phyloP scores from a whole-genome alignment of 805 yeast species.

The Candida chilensis region DNA sequence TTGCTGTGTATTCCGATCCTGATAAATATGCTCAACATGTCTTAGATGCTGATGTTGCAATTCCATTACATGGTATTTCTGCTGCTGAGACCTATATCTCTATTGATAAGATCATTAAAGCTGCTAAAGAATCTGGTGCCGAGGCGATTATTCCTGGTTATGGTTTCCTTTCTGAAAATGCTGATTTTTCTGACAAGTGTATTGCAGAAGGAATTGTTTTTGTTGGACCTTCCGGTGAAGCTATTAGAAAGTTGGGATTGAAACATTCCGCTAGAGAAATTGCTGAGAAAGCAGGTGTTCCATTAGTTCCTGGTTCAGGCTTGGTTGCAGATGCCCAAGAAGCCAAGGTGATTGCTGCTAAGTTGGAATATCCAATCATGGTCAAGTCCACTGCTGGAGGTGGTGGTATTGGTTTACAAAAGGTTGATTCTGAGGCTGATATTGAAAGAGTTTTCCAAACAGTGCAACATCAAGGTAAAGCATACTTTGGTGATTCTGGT shows the following conservation, averaged over 20 bases:
- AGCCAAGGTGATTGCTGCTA: slow-evolving; percentile 67
- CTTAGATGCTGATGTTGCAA: slow-evolving; percentile 68
- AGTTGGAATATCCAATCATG: slow-evolving; percentile 85
- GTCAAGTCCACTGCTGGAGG: slow-evolving; percentile 98
- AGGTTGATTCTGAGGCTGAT: slow-evolving; percentile 77
- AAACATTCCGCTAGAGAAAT: slow-evolving; percentile 96
- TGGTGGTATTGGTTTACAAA: slow-evolving; percentile 96
- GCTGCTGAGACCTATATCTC: slow-evolving; percentile 90
- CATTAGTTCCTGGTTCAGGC: slow-evolving; percentile 96
- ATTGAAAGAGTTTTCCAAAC: slow-evolving; percentile 80
- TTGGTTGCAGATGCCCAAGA: slow-evolving; percentile 63
- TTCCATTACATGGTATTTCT: slow-evolving; percentile 70
- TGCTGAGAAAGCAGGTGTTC: slow-evolving; percentile 87
- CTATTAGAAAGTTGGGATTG: slow-evolving; percentile 83
- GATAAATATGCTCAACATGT: slow-evolving; percentile 89
- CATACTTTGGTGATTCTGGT: slow-evolving; percentile 92
- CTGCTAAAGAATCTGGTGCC: slow-evolving; percentile 77
- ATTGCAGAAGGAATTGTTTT: slow-evolving; percentile 75
- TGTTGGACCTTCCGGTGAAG: slow-evolving; percentile 95
- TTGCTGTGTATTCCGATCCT: slow-evolving; percentile 86
- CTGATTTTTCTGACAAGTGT: slow-evolving; percentile 89
- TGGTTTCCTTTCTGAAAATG: slow-evolving; percentile 93
- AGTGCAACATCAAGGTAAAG: slow-evolving; percentile 88
- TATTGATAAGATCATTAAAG: slow-evolving; percentile 75
- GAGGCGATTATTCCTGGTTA: slow-evolving; percentile 98